A percentile compares a stretch with the other conserved stretches of the same genome.
Conservation (phyloP, 371 early-diverging fungal genomes). For the Funneliformis caledonium region DNA sequence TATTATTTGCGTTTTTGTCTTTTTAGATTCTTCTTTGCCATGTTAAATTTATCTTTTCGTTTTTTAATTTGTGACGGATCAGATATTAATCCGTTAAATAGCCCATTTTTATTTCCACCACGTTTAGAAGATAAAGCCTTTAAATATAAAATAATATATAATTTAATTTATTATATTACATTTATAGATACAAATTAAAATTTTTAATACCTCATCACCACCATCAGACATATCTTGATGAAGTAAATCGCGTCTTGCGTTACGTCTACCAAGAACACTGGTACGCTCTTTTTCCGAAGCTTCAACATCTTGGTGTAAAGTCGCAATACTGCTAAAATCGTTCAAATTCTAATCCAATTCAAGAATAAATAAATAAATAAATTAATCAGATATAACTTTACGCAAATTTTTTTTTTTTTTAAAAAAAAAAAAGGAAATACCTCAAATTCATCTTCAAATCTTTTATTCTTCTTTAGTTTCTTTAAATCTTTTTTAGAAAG, state of each 20-base stretch:
- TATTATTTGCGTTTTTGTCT: conserved; percentile 11
- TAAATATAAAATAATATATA: neutral
- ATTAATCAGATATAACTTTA: neutral
- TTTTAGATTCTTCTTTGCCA: conserved; percentile 4
- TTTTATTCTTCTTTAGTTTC: conserved; percentile 54
- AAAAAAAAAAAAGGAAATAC: conserved; percentile 44
- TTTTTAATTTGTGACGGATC: conserved; percentile 8
- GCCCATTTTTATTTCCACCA: neutral
- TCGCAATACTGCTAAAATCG: conserved; percentile 20
- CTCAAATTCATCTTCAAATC: conserved; percentile 87
- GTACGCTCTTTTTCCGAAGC: conserved; percentile 12
- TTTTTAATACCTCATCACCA: neutral
- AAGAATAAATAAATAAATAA: neutral
- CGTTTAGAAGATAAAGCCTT: neutral
- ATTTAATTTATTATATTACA: neutral
- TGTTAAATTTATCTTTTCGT: conserved; percentile 27
- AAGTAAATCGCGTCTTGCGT: neutral
- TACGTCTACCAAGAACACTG: conserved; percentile 1
- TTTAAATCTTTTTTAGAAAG: conserved; percentile 79
- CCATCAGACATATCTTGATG: neutral
- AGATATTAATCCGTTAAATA: conserved; percentile 26
- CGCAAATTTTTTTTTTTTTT: too few species aligned
- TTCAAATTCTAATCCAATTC: conserved; percentile 24
- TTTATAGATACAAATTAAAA: neutral
- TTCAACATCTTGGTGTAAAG: conserved; percentile 24